Base-by-base conservation (phyloP, 768 basidiomycete species). In the Daedaleopsis sinensis region DNA sequence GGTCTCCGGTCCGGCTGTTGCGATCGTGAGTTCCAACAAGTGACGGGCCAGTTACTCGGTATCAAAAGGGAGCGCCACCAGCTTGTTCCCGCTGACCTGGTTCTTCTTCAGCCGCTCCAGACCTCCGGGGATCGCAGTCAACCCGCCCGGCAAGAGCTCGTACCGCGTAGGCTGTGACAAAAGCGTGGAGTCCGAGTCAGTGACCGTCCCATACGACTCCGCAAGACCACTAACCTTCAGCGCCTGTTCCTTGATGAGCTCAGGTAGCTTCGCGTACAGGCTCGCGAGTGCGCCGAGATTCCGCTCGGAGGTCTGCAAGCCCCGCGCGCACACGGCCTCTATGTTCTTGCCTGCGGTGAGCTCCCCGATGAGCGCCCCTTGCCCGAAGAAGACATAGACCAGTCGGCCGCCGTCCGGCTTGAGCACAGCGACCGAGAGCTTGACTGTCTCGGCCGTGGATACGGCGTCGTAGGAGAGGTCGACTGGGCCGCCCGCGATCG, bases 11-110 rank as follows among this genome's bases (percentile, higher is more conserved):
- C n/a, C n/a, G n/a, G n/a, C n/a, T n/a, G n/a, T n/a, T n/a, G n/a
- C n/a, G n/a, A n/a, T n/a, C n/a, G n/a, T n/a, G n/a, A n/a, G n/a
- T n/a, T n/a, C n/a, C n/a, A n/a, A n/a, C n/a, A n/a, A n/a, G n/a
- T n/a, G n/a, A n/a, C n/a, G n/a, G n/a, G 27, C 27, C 27, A 32
- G 7, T 32, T 60, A 72, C 3, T 35, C 50, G 15, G 75, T 76
- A 39, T 81, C 77, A 58, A 75, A 75, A n/a, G 80, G 81, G 55
- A 70, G 76, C 1, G 61, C 77, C 10, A 84, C 73, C 19, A 83
- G 65, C 66, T 84, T 84, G 18, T 62, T 67, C 5, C 77, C 81
- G n/a, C 79, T 81, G 35, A 82, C 72, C 19, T 64, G 43, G 35
- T 67, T 54, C 21, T 50, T 55, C 46, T 63, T 52, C 46, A 72